These are phyloP conservation scores for Furcasterigmium furcatum DNA, from an alignment of 2,329 filamentous ascomycete genomes.

Conservation along the genomic window DNA sequence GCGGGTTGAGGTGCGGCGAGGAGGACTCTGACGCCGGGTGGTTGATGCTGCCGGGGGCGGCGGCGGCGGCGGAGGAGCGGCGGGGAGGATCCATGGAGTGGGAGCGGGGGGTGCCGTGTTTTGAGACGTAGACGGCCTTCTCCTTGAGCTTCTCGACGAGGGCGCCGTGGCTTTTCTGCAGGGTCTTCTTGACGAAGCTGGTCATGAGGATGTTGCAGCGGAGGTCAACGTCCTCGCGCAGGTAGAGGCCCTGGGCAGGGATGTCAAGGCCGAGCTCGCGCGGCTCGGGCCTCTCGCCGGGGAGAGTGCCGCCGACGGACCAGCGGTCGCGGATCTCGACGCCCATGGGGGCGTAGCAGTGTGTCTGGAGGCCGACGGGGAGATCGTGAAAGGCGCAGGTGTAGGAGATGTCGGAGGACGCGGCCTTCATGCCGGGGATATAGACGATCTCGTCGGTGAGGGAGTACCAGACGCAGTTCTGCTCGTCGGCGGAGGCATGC, in stretches of 20 bases:
- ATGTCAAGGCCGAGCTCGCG: slow-evolving; percentile 64
- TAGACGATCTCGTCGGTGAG: slow-evolving; percentile 76
- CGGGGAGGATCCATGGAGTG: neutral
- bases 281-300: slow-evolving; percentile 64
- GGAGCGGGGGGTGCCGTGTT: neutral
- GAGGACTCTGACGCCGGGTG: neutral
- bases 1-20: slow-evolving; percentile 1
- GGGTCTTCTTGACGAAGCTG: slow-evolving; percentile 76
- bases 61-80: neutral
- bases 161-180: slow-evolving; percentile 70
- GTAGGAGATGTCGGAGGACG: slow-evolving; percentile 69
- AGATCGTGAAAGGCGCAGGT: slow-evolving; percentile 78
- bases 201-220: slow-evolving; percentile 75
- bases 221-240: slow-evolving; percentile 84
- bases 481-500: slow-evolving; percentile 68
- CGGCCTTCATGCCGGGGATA: slow-evolving; percentile 59
- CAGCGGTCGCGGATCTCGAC: slow-evolving; percentile 77
- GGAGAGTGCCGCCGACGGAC: slow-evolving; percentile 68
- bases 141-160: slow-evolving; percentile 65
- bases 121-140: slow-evolving; percentile 1
- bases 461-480: slow-evolving; percentile 71
- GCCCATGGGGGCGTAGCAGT: slow-evolving; percentile 79
- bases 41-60: slow-evolving; percentile 1
- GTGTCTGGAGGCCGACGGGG: slow-evolving; percentile 69
- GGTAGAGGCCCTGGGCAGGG: slow-evolving; percentile 68